Percentiles rank a stretch among this genome's conserved stretches.
Evolutionary conservation across 208 protist species (phyloP).

Genomic region (Trypanosoma rangeli): DNA sequence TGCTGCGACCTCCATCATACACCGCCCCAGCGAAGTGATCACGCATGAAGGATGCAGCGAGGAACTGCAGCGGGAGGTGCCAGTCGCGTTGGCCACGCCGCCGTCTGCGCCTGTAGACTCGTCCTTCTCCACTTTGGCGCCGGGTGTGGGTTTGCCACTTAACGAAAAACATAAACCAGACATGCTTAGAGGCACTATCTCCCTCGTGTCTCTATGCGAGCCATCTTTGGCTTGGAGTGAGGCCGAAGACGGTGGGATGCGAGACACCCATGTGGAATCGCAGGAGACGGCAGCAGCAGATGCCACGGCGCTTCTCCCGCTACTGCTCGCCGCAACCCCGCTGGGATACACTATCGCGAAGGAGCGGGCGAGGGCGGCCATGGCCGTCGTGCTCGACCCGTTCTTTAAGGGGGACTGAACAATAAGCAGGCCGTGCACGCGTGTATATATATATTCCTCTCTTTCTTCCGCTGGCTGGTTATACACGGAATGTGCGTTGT

Average conservation of each 20-base stretch:
- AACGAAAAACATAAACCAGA: neutral
- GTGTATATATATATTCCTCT: neutral
- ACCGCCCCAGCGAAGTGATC: no score
- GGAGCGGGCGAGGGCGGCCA: constrained; percentile 18
- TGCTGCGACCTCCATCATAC: no score
- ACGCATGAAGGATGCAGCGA: no score
- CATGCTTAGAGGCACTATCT: neutral
- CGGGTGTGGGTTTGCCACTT: neutral
- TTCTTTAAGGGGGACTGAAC: constrained; percentile 25
- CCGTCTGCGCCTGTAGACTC: neutral
- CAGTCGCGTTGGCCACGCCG: neutral
- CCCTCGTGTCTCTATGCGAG: neutral
- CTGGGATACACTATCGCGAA: constrained; percentile 13
- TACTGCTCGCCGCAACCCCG: constrained; percentile 9
- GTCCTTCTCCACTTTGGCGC: neutral
- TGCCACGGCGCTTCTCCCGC: neutral
- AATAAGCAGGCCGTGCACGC: neutral
- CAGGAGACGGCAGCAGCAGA: neutral
- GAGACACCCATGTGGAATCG: neutral
- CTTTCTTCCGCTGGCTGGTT: neutral
- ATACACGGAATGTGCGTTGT: neutral
- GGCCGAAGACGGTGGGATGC: neutral
- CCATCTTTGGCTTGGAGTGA: neutral
- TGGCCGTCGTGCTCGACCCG: constrained; percentile 19
- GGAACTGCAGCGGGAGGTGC: no score